Base-by-base conservation (phyloP, 345 rosid genomes). In the Barbarea vulgaris region DNA sequence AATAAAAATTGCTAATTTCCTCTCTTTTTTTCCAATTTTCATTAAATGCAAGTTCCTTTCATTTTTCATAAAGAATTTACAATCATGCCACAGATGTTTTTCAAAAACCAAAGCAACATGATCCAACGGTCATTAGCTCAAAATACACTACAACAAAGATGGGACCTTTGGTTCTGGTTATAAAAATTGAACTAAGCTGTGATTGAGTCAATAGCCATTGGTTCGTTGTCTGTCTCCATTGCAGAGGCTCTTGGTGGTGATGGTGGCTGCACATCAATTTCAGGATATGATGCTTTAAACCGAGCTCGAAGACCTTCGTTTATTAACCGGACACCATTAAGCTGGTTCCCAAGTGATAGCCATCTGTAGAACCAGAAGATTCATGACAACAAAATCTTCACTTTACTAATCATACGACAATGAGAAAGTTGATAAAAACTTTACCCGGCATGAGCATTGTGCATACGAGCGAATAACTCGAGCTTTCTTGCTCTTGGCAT, bases 391-490 rank as follows among this genome's bases (percentile, higher is more conserved):
- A 17, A 62, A 9, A 44, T 9, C 46, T 10, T 15, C 12, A 28
- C 3, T 4, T 24, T 27, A n/a, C 28, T 36, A 4, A 62, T 77
- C 30, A 21, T 34, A 34, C 2, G 52, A 44, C 12, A 31, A 17
- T 44, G 4, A 67, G 15, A 22, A 37, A 52, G 57, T 55, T 10
- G 2, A 11, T 5, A 1, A n/a, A 57, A 70, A 58, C 33, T 15
- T 52, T 50, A 95, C 99, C 99, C 99, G 13, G 99, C 89, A 44
- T 92, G 99, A 81, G 99, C 93, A 76, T 95, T 92, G 82, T 95
- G 98, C 99, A 92, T 95, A 57, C 98, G 98, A 61, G 98, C 99
- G 77, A 92, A 95, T 76, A 95, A 74, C 82, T 95, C 97, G 67
- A 95, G 83, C 77, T 92, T 95, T 79, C 98, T 87, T 75, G 99